Evolutionary conservation across 257 asterid genomes (phyloP).

Genomic region (Penstemon davidsonii): DNA sequence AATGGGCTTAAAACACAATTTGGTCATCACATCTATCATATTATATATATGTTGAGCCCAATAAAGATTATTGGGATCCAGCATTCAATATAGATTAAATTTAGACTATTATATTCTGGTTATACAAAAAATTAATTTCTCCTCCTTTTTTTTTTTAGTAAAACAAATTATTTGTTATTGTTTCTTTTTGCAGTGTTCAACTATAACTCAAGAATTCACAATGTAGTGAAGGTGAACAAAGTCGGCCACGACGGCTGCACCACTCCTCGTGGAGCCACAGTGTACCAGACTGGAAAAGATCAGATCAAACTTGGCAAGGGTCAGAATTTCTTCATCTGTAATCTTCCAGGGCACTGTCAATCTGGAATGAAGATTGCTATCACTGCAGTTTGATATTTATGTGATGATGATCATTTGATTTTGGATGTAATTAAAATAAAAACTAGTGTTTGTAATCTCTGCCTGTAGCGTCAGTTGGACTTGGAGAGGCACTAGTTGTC

Average conservation of each 20-base stretch:
- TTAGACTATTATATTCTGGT: no score
- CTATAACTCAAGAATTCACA: conserved; percentile 32
- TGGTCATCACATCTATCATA: no score
- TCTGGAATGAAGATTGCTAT: conserved; percentile 68
- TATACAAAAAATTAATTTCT: no score
- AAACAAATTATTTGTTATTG: neutral
- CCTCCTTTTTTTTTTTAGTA: no score
- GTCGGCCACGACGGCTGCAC: conserved; percentile 39
- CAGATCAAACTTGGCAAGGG: conserved; percentile 54
- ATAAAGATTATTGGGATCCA: no score
- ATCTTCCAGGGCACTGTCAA: conserved; percentile 45
- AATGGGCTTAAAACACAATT: no score
- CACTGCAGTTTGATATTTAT: conserved; percentile 21
- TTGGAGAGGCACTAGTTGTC: no score
- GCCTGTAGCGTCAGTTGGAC: no score
- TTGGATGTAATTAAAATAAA: no score
- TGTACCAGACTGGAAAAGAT: conserved; percentile 45
- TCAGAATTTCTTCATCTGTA: conserved; percentile 64
- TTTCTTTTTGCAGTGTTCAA: conserved; percentile 38
- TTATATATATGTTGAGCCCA: no score
- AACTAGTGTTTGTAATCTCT: no score
- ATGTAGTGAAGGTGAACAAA: conserved; percentile 40
- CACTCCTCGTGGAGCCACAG: conserved; percentile 22
- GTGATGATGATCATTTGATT: neutral
- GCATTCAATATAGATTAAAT: no score